phyloP scores from a whole-genome alignment of 169 alveolate genomes.

The Amoebophrya sp. region DNA sequence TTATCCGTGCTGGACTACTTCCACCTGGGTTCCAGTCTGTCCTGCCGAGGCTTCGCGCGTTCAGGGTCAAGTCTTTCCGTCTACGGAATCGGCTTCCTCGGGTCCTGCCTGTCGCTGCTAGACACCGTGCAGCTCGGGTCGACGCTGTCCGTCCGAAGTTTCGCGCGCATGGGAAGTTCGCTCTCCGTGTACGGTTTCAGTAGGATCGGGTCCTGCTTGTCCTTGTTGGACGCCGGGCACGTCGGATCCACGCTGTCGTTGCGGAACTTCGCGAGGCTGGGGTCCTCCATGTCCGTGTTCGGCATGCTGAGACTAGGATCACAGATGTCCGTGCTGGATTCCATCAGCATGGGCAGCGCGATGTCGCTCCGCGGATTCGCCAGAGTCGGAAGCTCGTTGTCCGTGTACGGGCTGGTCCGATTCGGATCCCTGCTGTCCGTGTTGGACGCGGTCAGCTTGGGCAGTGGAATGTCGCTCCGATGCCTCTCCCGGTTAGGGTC shows the following conservation, averaged over 20 bases:
- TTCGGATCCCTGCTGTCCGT: background rate
- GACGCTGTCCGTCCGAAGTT: background rate
- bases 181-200: background rate
- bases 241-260: background rate
- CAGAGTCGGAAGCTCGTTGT: conserved; percentile 24
- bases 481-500: background rate
- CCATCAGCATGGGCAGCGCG: background rate
- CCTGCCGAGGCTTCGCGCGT: background rate
- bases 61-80: background rate
- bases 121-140: background rate
- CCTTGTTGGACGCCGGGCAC: conserved; percentile 24
- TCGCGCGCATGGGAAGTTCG: background rate
- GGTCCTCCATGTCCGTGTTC: conserved; percentile 23
- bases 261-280: conserved; percentile 33
- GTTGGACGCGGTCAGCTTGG: background rate
- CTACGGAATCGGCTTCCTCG: background rate
- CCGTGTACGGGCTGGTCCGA: conserved; percentile 33
- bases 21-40: background rate
- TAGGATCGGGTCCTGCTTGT: background rate
- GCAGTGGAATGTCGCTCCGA: background rate
- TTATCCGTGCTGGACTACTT: background rate
- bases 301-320: conserved; percentile 37
- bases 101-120: background rate
- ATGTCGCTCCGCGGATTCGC: background rate
- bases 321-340: background rate